A percentile compares a stretch with the other conserved stretches of the same genome.
Conservation (phyloP, 2,329 filamentous ascomycete species). For the Botrytis fabae region DNA sequence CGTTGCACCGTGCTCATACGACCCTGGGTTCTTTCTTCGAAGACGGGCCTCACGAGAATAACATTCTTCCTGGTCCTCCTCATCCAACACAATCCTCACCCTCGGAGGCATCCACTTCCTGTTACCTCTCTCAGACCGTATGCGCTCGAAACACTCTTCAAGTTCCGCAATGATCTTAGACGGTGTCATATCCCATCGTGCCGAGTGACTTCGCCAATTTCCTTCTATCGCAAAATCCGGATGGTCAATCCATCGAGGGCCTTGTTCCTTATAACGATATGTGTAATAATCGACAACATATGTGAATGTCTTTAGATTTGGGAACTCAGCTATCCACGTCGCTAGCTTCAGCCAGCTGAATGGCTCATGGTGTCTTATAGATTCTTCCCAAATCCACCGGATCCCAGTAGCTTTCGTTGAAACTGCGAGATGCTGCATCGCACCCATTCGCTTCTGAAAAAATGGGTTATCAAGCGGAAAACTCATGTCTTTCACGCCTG, state of each 20-base stretch:
- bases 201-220: not conserved
- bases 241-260: conserved; percentile 9
- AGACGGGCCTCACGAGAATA: not conserved
- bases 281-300: not conserved
- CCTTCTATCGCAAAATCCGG: conserved; percentile 3
- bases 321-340: not conserved
- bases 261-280: conserved; percentile 1
- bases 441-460: not conserved
- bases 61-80: not conserved
- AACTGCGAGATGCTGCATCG: conserved; percentile 1
- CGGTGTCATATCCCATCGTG: not conserved
- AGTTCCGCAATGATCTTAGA: not conserved
- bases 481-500: not conserved
- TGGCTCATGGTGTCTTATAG: not conserved
- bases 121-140: not conserved
- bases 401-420: not conserved
- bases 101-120: not conserved
- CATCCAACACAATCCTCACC: conserved; percentile 1
- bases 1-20: not conserved
- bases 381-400: not conserved
- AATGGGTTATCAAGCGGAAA: not conserved
- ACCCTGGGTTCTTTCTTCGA: not conserved
- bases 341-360: not conserved
- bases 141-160: not conserved
- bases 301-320: not conserved